phyloP scores from a whole-genome alignment of 768 basidiomycete species.

The Lyophyllum shimeji region DNA sequence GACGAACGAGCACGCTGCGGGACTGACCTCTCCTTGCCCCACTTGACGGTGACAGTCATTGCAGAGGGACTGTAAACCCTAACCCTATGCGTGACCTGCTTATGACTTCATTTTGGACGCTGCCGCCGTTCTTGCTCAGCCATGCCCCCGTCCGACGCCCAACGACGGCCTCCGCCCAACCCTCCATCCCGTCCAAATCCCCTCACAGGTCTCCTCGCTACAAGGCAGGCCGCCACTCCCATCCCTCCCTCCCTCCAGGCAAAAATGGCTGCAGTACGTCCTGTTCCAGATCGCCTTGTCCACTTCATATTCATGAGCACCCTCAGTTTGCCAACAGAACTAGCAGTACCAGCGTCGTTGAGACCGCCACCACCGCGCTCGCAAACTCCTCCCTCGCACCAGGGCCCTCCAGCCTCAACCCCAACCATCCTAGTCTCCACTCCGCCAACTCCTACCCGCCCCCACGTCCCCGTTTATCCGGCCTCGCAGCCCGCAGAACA shows the following conservation, averaged over 20 bases:
- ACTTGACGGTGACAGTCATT: slow-evolving; percentile 49
- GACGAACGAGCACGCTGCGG: not conserved
- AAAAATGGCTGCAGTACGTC: slow-evolving; percentile 84
- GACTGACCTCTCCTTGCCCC: slow-evolving; percentile 37
- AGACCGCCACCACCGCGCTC: slow-evolving; percentile 29
- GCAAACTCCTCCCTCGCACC: slow-evolving; percentile 1
- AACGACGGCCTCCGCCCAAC: slow-evolving; percentile 21
- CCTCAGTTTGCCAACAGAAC: slow-evolving; percentile 31
- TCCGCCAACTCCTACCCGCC: slow-evolving; percentile 18
- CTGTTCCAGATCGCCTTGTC: not conserved
- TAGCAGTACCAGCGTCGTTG: slow-evolving; percentile 30
- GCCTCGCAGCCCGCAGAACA: slow-evolving; percentile 43
- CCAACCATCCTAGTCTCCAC: slow-evolving; percentile 21
- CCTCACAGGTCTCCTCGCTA: slow-evolving; percentile 45
- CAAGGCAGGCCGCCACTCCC: slow-evolving; percentile 49
- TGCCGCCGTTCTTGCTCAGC: slow-evolving; percentile 6
- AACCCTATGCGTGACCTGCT: slow-evolving; percentile 6
- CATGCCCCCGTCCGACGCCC: slow-evolving; percentile 18
- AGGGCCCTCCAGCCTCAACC: slow-evolving; percentile 11
- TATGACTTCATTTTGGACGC: slow-evolving; percentile 16
- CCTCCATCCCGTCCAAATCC: slow-evolving; percentile 21
- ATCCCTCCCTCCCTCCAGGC: slow-evolving; percentile 90
- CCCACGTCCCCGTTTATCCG: slow-evolving; percentile 23
- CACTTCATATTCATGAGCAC: slow-evolving; percentile 2
- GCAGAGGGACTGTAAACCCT: slow-evolving; percentile 3